phyloP scores from a whole-genome alignment of 2,329 filamentous ascomycete species.

The Metarhizium album region DNA sequence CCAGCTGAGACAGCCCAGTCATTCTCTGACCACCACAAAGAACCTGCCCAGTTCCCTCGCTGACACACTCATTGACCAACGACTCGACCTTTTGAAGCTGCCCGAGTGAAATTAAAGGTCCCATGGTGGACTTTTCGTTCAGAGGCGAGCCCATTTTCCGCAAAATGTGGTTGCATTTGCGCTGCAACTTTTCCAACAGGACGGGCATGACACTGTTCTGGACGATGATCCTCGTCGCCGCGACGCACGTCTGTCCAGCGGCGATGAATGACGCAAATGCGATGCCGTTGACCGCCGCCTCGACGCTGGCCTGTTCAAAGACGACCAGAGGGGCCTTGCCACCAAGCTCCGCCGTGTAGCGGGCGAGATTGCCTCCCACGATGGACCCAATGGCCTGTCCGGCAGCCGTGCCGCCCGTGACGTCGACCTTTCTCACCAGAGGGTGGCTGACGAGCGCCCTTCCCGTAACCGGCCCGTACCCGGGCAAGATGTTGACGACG shows the following conservation, averaged over 20 bases:
- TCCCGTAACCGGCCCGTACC: conserved; percentile 41
- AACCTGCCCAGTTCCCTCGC: conserved; percentile 28
- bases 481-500: conserved; percentile 53
- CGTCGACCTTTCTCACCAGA: conserved; percentile 54
- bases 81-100: conserved; percentile 58
- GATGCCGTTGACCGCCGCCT: conserved; percentile 58
- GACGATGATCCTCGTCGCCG: conserved; percentile 65
- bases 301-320: conserved; percentile 53
- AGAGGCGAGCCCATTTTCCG: conserved; percentile 45
- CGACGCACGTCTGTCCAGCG: conserved; percentile 50
- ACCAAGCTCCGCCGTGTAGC: conserved; percentile 61
- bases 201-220: conserved; percentile 55
- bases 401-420: conserved; percentile 65
- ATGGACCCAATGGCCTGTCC: conserved; percentile 58
- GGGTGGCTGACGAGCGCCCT: conserved; percentile 41
- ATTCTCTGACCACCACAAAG: conserved; percentile 38
- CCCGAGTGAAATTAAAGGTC: conserved; percentile 48
- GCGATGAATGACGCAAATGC: conserved; percentile 48
- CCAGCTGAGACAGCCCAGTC: conserved; percentile 34
- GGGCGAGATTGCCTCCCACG: conserved; percentile 55
- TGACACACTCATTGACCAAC: conserved; percentile 54
- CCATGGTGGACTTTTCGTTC: conserved; percentile 50
- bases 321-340: conserved; percentile 62
- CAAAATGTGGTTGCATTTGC: conserved; percentile 46
- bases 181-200: conserved; percentile 53